A percentile compares a stretch with the other conserved stretches of the same genome.
phyloP scores from a whole-genome alignment of 2,329 filamentous ascomycete species.

The Epichloe amarillans region DNA sequence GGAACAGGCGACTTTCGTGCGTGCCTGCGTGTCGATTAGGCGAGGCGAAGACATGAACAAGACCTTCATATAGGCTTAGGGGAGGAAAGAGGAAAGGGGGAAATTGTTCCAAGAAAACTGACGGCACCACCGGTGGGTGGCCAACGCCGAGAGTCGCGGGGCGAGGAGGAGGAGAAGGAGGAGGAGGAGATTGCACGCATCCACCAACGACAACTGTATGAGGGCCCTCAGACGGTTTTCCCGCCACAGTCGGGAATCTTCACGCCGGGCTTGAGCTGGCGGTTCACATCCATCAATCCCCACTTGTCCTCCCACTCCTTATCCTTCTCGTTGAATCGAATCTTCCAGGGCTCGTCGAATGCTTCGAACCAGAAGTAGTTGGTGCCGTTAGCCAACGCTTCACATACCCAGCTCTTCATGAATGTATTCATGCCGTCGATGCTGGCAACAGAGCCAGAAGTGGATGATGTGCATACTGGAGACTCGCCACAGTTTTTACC shows the following conservation, averaged over 20 bases:
- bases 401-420: conserved; percentile 75
- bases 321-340: conserved; percentile 50
- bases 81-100: too few species aligned
- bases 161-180: too few species aligned
- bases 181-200: too few species aligned
- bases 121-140: background rate
- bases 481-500: conserved; percentile 59
- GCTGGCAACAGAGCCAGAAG: conserved; percentile 60
- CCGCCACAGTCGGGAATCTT: conserved; percentile 80
- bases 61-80: too few species aligned
- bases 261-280: conserved; percentile 72
- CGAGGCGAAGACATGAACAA: background rate
- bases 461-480: conserved; percentile 33
- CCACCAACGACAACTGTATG: too few species aligned
- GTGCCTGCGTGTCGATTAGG: background rate
- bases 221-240: conserved; percentile 37
- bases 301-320: conserved; percentile 91
- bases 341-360: conserved; percentile 95
- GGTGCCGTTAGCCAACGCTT: conserved; percentile 65
- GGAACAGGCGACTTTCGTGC: background rate
- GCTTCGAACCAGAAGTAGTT: conserved; percentile 97
- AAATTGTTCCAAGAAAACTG: background rate
- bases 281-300: conserved; percentile 77
- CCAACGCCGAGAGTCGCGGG: too few species aligned
- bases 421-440: conserved; percentile 74